Percentiles rank a stretch among this genome's conserved stretches.
These are phyloP conservation scores for Cladophialophora immunda DNA, from an alignment of 2,329 filamentous ascomycete species.

Conservation along the genomic window DNA sequence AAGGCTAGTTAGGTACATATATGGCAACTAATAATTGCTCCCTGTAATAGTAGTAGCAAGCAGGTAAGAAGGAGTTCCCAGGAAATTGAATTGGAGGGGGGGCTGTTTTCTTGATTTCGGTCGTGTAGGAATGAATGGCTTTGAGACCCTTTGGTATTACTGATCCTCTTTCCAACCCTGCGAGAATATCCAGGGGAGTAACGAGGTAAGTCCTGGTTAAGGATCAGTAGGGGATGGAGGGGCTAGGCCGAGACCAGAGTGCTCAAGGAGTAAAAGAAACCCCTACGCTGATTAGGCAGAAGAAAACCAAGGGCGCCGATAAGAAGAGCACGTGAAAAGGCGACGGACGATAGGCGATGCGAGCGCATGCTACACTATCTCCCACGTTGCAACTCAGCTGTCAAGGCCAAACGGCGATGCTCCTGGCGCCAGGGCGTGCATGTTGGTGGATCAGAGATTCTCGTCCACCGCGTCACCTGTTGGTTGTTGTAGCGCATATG, in stretches of 20 bases:
- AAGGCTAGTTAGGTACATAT: neutral
- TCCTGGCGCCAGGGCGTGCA: neutral
- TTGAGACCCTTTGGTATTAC: neutral
- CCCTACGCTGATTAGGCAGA: neutral
- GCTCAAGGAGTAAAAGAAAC: neutral
- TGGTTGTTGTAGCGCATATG: neutral
- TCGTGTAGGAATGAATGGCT: neutral
- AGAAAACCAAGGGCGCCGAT: neutral
- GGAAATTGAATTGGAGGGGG: neutral
- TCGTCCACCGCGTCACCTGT: neutral
- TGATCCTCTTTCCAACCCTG: too few species aligned
- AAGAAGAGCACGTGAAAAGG: neutral
- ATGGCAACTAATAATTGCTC: neutral
- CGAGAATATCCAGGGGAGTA: too few species aligned
- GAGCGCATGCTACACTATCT: too few species aligned
- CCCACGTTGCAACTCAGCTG: neutral
- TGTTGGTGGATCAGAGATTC: neutral
- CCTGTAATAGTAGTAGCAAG: too few species aligned
- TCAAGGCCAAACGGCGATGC: neutral
- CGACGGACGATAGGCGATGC: neutral
- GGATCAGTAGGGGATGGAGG: neutral
- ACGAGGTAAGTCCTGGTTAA: neutral
- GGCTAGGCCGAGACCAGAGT: neutral
- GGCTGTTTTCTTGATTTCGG: neutral
- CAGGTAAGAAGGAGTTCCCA: too few species aligned